Percentiles rank a stretch among this genome's conserved stretches.
Evolutionary conservation across 2,329 filamentous ascomycete species (phyloP).

Genomic region (Tolypocladium pustulatum): DNA sequence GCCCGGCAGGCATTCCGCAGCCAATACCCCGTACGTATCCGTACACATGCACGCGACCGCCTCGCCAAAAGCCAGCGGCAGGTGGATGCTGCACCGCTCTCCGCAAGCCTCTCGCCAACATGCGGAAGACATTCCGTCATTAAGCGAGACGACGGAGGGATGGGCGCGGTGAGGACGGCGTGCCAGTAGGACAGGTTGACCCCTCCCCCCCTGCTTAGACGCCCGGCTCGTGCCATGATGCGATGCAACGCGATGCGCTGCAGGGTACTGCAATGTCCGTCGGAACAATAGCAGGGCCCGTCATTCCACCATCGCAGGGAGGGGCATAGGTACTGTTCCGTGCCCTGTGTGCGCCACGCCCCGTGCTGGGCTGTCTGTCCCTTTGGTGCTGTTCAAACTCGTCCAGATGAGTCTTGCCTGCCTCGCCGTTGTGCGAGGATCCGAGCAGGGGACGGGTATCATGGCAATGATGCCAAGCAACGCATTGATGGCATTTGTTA

Average conservation of each 20-base stretch:
- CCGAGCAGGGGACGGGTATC: not conserved
- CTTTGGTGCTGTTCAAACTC: not conserved
- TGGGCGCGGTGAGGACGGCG: not conserved
- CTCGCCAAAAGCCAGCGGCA: not conserved
- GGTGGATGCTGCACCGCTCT: not conserved
- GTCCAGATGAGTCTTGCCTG: not conserved
- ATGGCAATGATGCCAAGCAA: not conserved
- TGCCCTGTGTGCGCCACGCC: not conserved
- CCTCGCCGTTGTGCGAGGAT: not conserved
- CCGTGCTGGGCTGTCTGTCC: not conserved
- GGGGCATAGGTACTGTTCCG: not conserved
- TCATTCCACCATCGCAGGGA: no score
- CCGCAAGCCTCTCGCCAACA: not conserved
- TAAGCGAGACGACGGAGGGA: conserved; percentile 3
- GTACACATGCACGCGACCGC: not conserved
- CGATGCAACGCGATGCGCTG: not conserved
- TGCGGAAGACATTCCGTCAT: conserved; percentile 5
- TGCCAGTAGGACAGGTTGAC: not conserved
- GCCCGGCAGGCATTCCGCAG: not conserved
- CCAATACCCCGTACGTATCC: not conserved
- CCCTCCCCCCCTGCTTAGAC: not conserved
- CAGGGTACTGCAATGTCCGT: conserved; percentile 1
- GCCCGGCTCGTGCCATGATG: not conserved
- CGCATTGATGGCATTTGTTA: not conserved
- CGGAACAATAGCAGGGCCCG: not conserved